Conservation (phyloP, 345 rosid genomes). For the Leavenworthia alabamica region DNA sequence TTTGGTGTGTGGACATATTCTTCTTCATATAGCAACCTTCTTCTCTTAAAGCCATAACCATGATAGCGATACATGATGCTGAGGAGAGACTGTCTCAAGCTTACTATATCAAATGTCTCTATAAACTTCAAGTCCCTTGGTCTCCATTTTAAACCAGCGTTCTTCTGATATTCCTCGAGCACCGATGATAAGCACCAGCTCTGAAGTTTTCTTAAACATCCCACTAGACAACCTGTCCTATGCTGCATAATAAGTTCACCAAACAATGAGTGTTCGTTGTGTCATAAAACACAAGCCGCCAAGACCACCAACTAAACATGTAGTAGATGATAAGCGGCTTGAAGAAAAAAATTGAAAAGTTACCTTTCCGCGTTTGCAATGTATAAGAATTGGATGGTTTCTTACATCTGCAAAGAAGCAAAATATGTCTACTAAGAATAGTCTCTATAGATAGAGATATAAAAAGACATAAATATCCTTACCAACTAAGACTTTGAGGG, state of each 20-base stretch:
- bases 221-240: slow-evolving; percentile 80
- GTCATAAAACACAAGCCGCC: neutral
- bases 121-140: slow-evolving; percentile 50
- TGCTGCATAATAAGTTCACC: slow-evolving; percentile 46
- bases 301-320: neutral
- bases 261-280: no score
- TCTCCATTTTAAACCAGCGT: slow-evolving; percentile 65
- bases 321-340: neutral
- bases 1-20: slow-evolving; percentile 44
- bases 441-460: neutral
- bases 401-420: slow-evolving; percentile 55
- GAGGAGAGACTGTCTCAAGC: slow-evolving; percentile 57
- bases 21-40: slow-evolving; percentile 49
- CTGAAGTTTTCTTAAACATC: slow-evolving; percentile 77
- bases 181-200: slow-evolving; percentile 68
- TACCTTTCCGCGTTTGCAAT: slow-evolving; percentile 92
- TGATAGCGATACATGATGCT: slow-evolving; percentile 71
- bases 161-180: slow-evolving; percentile 59
- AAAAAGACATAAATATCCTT: neutral
- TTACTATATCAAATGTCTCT: slow-evolving; percentile 45
- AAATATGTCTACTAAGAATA: slow-evolving; percentile 1
- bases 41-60: slow-evolving; percentile 59
- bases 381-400: slow-evolving; percentile 84
- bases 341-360: neutral
- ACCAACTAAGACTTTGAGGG: slow-evolving; percentile 73